A percentile compares a stretch with the other conserved stretches of the same genome.
Evolutionary conservation across 202 grass and related monocot genomes (phyloP).

Genomic region (Carex arenaria): DNA sequence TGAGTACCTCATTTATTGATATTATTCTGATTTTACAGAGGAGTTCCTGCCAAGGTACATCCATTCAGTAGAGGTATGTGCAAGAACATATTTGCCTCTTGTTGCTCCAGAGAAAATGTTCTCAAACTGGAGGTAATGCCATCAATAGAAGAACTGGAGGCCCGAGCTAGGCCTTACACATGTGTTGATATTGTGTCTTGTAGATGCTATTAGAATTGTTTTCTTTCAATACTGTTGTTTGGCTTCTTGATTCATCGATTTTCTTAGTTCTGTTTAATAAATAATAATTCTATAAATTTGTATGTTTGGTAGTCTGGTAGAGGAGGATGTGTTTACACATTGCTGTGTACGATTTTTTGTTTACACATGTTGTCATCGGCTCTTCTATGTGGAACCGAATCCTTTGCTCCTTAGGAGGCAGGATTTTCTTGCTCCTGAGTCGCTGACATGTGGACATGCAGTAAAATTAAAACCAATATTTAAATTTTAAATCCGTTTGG

Average conservation of each 20-base stretch:
- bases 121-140: constrained; percentile 30
- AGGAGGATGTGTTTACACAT: neutral
- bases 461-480: too few relatives aligned
- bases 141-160: constrained; percentile 31
- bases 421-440: too few relatives aligned
- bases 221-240: neutral
- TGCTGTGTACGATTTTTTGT: too few relatives aligned
- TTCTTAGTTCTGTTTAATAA: neutral
- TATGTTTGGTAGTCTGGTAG: neutral
- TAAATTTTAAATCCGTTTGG: too few relatives aligned
- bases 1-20: neutral
- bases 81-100: constrained; percentile 25
- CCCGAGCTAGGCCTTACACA: constrained; percentile 29
- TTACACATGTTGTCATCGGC: too few relatives aligned
- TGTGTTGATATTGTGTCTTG: constrained; percentile 33
- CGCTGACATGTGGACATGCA: too few relatives aligned
- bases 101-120: constrained; percentile 19
- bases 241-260: neutral
- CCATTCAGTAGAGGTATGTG: constrained; percentile 37
- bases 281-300: neutral
- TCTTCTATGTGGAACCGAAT: too few relatives aligned
- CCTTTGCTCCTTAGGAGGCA: too few relatives aligned
- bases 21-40: constrained; percentile 36
- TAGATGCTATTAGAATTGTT: constrained; percentile 31
- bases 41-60: constrained; percentile 24